Evolutionary conservation across 768 basidiomycete species (phyloP).

Genomic region (Coprinellus micaceus): DNA sequence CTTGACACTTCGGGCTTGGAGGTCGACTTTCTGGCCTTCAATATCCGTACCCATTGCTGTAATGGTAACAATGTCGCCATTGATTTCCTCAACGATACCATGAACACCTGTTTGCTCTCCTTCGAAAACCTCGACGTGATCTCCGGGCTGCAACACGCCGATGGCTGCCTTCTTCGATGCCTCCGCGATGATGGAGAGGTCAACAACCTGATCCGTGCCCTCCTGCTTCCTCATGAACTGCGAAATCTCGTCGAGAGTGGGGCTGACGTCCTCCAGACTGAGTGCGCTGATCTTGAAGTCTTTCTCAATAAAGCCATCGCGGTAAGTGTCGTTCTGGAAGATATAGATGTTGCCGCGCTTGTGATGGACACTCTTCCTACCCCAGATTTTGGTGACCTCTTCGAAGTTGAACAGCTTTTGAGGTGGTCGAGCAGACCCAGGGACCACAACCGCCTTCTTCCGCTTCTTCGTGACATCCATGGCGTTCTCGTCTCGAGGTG

Average conservation of each 20-base stretch:
- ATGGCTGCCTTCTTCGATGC: constrained; percentile 90
- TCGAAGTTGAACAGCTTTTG: constrained; percentile 93
- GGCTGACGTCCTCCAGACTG: constrained; percentile 84
- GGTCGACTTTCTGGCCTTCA: constrained; percentile 81
- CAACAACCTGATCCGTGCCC: constrained; percentile 63
- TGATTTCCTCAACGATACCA: constrained; percentile 88
- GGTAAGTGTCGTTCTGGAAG: constrained; percentile 92
- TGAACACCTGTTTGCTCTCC: constrained; percentile 93
- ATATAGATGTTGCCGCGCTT: constrained; percentile 74
- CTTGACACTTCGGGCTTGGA: constrained; percentile 83
- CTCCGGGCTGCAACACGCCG: constrained; percentile 92
- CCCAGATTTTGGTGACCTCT: constrained; percentile 84
- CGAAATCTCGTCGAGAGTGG: constrained; percentile 95
- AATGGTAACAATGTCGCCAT: constrained; percentile 82
- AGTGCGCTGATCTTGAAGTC: constrained; percentile 83
- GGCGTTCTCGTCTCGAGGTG: constrained; percentile 73
- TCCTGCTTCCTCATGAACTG: constrained; percentile 79
- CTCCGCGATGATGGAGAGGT: constrained; percentile 89
- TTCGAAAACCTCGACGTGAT: constrained; percentile 95
- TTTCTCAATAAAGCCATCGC: constrained; percentile 94
- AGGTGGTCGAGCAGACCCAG: constrained; percentile 74
- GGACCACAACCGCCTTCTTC: constrained; percentile 54
- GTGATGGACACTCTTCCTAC: constrained; percentile 62
- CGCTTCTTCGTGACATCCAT: constrained; percentile 68
- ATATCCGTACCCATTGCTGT: constrained; percentile 78